phyloP scores from a whole-genome alignment of 768 basidiomycete genomes.

The Lyophyllum shimeji region DNA sequence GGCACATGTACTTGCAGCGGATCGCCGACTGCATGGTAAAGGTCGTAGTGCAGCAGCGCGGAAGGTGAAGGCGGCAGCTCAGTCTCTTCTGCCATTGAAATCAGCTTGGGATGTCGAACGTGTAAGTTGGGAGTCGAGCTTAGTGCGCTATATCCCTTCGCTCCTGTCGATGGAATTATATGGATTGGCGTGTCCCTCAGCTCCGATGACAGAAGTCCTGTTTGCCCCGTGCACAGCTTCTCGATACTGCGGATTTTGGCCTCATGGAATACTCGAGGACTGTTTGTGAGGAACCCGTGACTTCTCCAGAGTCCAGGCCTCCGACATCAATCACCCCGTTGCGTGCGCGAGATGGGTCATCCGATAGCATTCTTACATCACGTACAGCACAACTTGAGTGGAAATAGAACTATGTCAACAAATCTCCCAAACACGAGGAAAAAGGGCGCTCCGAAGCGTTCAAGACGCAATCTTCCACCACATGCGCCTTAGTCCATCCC shows the following conservation, averaged over 20 bases:
- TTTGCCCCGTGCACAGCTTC: background rate
- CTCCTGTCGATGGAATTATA: background rate
- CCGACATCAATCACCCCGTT: too few species aligned
- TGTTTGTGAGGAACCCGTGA: too few species aligned
- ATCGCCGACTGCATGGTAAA: background rate
- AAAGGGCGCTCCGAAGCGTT: background rate
- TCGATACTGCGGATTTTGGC: background rate
- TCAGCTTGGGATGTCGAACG: background rate
- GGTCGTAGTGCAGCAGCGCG: background rate
- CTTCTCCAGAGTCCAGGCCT: too few species aligned
- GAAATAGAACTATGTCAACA: too few species aligned
- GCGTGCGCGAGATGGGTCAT: too few species aligned
- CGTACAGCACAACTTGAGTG: too few species aligned
- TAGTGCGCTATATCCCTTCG: too few species aligned
- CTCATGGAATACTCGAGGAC: background rate
- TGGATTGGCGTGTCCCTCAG: background rate
- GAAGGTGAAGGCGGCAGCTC: background rate
- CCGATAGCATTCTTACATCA: too few species aligned
- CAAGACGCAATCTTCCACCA: conserved; percentile 16
- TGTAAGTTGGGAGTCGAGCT: background rate
- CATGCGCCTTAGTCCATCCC: conserved; percentile 21
- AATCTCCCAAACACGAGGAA: too few species aligned
- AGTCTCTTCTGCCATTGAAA: background rate
- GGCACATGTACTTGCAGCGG: too few species aligned
- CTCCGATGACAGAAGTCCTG: background rate